phyloP scores from a whole-genome alignment of 495 filamentous ascomycete species.

The Penicillium psychrofluorescens region DNA sequence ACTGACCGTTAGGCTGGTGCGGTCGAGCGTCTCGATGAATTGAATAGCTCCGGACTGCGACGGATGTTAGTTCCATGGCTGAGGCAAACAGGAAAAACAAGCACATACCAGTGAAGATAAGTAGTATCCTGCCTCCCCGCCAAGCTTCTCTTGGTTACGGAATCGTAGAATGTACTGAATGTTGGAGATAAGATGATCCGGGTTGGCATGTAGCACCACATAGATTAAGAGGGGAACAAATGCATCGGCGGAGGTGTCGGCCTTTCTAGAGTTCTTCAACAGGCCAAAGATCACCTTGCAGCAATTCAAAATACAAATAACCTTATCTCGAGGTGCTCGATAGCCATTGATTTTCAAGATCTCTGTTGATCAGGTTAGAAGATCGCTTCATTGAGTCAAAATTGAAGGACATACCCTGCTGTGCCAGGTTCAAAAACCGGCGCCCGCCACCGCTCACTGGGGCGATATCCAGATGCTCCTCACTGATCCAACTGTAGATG shows the following conservation, averaged over 20 bases:
- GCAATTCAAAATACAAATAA: slow-evolving; percentile 96
- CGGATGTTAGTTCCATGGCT: slow-evolving; percentile 4
- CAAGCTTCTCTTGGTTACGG: slow-evolving; percentile 92
- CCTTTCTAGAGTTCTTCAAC: slow-evolving; percentile 77
- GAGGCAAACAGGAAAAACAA: background rate
- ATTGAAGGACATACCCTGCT: slow-evolving; percentile 56
- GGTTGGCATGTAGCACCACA: slow-evolving; percentile 88
- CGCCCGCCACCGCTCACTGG: slow-evolving; percentile 75
- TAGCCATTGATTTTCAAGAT: slow-evolving; percentile 93
- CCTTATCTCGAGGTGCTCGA: slow-evolving; percentile 91
- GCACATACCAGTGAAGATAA: slow-evolving; percentile 76
- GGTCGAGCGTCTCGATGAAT: slow-evolving; percentile 93
- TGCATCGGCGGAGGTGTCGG: slow-evolving; percentile 87
- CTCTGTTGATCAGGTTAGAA: slow-evolving; percentile 47
- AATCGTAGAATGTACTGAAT: slow-evolving; percentile 97
- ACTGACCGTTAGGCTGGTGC: slow-evolving; percentile 85
- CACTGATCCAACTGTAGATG: slow-evolving; percentile 92
- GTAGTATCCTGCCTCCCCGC: slow-evolving; percentile 96
- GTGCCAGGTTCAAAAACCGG: slow-evolving; percentile 80
- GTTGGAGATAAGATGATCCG: slow-evolving; percentile 91
- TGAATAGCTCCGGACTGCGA: slow-evolving; percentile 79
- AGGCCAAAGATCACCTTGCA: slow-evolving; percentile 99
- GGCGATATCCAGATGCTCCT: slow-evolving; percentile 92
- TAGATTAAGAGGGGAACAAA: slow-evolving; percentile 96
- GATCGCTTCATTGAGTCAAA: background rate